A percentile compares a stretch with the other conserved stretches of the same genome.
phyloP scores from a whole-genome alignment of 163 green algal species.

The Scenedesmus sp. region DNA sequence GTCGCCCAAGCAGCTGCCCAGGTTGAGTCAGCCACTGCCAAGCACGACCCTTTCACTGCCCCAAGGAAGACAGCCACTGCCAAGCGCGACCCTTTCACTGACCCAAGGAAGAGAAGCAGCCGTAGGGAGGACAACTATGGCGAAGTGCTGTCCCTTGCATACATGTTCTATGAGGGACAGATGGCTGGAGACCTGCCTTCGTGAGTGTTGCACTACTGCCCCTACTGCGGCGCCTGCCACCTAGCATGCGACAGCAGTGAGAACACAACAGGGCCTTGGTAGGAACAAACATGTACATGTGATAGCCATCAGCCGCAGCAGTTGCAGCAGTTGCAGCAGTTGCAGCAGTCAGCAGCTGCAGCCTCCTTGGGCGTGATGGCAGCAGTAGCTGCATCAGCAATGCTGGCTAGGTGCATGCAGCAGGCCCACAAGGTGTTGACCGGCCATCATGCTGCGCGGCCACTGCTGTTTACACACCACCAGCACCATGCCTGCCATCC shows the following conservation, averaged over 20 bases:
- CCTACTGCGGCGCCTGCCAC: neutral
- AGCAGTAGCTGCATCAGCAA: neutral
- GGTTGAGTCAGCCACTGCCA: neutral
- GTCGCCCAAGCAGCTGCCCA: neutral
- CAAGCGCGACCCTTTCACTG: no score
- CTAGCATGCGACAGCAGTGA: neutral
- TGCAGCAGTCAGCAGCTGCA: neutral
- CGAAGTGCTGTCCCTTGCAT: slow-evolving; percentile 1
- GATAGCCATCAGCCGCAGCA: neutral
- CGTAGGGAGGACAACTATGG: slow-evolving; percentile 40
- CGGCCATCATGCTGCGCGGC: no score
- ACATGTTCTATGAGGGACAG: slow-evolving; percentile 64
- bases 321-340: neutral
- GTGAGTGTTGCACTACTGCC: slow-evolving; percentile 15
- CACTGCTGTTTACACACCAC: no score
- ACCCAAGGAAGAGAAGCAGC: neutral
- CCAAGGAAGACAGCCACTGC: neutral
- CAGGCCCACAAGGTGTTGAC: no score
- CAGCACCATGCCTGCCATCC: neutral
- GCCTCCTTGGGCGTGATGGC: neutral
- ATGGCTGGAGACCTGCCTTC: slow-evolving; percentile 58
- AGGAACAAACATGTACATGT: neutral
- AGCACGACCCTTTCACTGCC: neutral
- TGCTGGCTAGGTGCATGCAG: no score
- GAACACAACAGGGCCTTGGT: neutral